These are phyloP conservation scores for Voacanga thouarsii DNA, from an alignment of 257 asterid genomes.

Conservation along the genomic window DNA sequence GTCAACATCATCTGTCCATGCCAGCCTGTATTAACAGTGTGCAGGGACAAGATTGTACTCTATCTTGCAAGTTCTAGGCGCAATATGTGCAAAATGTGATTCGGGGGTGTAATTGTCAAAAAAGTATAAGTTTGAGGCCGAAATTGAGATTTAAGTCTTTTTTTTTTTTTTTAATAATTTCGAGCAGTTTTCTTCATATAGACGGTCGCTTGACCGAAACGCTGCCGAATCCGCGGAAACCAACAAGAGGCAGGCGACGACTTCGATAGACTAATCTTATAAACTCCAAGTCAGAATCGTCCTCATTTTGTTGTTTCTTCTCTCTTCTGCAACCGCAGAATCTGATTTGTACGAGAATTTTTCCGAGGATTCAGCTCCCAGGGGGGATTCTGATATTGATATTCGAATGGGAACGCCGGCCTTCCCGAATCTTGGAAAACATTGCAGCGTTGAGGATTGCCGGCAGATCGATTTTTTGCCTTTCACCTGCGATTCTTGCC, in stretches of 20 bases:
- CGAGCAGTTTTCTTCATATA: neutral
- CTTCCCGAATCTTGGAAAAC: conserved; percentile 83
- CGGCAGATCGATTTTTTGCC: conserved; percentile 91
- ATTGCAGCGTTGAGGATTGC: conserved; percentile 84
- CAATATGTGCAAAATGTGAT: too few relatives aligned
- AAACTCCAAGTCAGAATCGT: neutral
- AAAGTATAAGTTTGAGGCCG: too few relatives aligned
- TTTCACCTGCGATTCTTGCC: conserved; percentile 91
- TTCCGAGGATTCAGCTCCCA: conserved; percentile 4
- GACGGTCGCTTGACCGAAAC: neutral
- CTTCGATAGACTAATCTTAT: neutral
- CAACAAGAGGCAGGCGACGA: neutral
- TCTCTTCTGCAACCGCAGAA: conserved; percentile 4
- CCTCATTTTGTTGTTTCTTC: conserved; percentile 13
- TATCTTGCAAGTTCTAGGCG: too few relatives aligned
- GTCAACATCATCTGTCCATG: too few relatives aligned
- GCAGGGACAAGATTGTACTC: too few relatives aligned
- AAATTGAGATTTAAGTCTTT: too few relatives aligned
- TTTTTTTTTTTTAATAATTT: too few relatives aligned
- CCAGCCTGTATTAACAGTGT: too few relatives aligned
- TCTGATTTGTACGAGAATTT: neutral
- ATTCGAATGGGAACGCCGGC: conserved; percentile 87
- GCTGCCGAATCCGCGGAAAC: neutral
- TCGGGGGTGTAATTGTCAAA: too few relatives aligned
- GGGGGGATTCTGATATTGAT: neutral